Evolutionary conservation across 169 alveolate species (phyloP).

Genomic region (Theileria luwenshuni): DNA sequence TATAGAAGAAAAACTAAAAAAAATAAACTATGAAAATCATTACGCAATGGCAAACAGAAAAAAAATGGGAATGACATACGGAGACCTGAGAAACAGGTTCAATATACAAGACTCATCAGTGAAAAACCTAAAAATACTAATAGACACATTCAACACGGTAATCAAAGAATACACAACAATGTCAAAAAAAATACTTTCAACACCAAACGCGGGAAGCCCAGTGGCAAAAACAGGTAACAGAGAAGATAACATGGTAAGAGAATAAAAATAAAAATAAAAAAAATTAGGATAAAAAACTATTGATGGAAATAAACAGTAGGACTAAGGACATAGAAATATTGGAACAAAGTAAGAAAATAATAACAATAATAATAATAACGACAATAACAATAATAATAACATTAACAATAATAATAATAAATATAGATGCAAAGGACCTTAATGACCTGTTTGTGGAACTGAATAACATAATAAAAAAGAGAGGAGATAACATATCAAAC

Average conservation of each 20-base stretch:
- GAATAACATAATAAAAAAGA: slow-evolving; percentile 45
- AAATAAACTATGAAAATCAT: slow-evolving; percentile 52
- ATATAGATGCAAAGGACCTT: slow-evolving; percentile 51
- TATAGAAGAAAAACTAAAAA: slow-evolving; percentile 47
- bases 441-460: slow-evolving; percentile 53
- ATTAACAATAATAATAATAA: too few relatives aligned
- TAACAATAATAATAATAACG: too few relatives aligned
- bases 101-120: slow-evolving; percentile 67
- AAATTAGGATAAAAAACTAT: slow-evolving; percentile 15
- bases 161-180: slow-evolving; percentile 56
- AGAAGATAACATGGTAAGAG: background rate
- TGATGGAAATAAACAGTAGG: slow-evolving; percentile 48
- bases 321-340: slow-evolving; percentile 42
- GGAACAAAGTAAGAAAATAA: slow-evolving; percentile 27
- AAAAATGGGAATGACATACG: slow-evolving; percentile 24
- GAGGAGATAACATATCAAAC: slow-evolving; percentile 64
- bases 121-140: slow-evolving; percentile 55
- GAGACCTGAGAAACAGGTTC: slow-evolving; percentile 60
- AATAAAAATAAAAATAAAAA: background rate
- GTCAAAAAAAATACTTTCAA: slow-evolving; percentile 31
- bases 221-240: slow-evolving; percentile 21
- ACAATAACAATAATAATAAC: background rate
- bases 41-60: slow-evolving; percentile 49
- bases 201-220: slow-evolving; percentile 6
- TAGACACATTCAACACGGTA: slow-evolving; percentile 66